Evolutionary conservation across 169 alveolate genomes (phyloP).

Genomic region (Eimeria mitis): DNA sequence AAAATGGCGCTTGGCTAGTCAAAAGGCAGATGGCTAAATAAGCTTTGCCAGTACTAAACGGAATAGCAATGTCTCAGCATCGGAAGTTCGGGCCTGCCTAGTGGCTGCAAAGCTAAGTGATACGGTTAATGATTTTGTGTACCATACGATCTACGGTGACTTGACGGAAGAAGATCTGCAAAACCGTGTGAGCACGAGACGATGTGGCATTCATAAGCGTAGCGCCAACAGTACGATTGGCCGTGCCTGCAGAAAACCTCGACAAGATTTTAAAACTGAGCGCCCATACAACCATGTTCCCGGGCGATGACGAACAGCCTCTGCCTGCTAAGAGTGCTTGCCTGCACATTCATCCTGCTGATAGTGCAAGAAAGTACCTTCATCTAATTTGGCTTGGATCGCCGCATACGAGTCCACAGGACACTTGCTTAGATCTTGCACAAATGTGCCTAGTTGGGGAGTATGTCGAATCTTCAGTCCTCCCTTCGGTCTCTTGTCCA

Average conservation of each 20-base stretch:
- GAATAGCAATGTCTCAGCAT: no score
- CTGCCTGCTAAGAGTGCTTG: background rate
- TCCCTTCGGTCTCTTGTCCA: conserved; percentile 89
- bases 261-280: no score
- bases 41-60: no score
- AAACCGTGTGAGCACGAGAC: conserved; percentile 96
- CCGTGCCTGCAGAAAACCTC: conserved; percentile 31
- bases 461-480: conserved; percentile 92
- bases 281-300: background rate
- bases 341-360: no score
- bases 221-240: conserved; percentile 94
- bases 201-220: conserved; percentile 95
- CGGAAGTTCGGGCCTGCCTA: no score
- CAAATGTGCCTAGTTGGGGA: conserved; percentile 86
- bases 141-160: conserved; percentile 61
- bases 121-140: background rate
- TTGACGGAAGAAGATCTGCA: conserved; percentile 92
- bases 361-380: conserved; percentile 85
- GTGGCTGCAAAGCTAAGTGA: background rate
- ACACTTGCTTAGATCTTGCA: conserved; percentile 82
- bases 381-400: conserved; percentile 91
- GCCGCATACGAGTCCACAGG: conserved; percentile 91
- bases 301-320: background rate
- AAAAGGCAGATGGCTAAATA: no score
- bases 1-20: background rate